Evolutionary conservation across 2,329 filamentous ascomycete genomes (phyloP).

Genomic region (Phoma sp.): DNA sequence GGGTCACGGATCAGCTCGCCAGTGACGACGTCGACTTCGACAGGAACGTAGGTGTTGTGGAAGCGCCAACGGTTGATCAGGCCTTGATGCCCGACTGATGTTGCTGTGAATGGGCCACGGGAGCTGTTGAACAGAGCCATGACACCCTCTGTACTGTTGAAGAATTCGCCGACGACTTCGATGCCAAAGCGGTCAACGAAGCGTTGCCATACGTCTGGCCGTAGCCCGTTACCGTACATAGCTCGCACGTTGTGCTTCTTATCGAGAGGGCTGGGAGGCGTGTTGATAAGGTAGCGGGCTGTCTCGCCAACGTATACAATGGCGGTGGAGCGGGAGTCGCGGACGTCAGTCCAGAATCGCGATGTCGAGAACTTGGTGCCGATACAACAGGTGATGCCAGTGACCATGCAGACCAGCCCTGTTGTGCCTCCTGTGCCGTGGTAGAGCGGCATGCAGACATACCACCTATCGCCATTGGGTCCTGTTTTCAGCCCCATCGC

Average conservation of each 20-base stretch:
- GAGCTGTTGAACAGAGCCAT: slow-evolving; percentile 67
- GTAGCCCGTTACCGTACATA: slow-evolving; percentile 71
- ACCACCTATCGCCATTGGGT: slow-evolving; percentile 66
- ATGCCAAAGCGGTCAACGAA: slow-evolving; percentile 71
- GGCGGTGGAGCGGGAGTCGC: slow-evolving; percentile 70
- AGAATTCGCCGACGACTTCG: slow-evolving; percentile 72
- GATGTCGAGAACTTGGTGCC: slow-evolving; percentile 72
- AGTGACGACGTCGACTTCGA: slow-evolving; percentile 71
- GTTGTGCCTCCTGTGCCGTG: slow-evolving; percentile 74
- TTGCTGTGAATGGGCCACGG: slow-evolving; percentile 65
- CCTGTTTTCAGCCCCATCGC: slow-evolving; percentile 48
- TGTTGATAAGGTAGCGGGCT: slow-evolving; percentile 73
- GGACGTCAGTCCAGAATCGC: slow-evolving; percentile 74
- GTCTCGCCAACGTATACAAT: slow-evolving; percentile 83
- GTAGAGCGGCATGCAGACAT: slow-evolving; percentile 79
- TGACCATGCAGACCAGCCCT: slow-evolving; percentile 62
- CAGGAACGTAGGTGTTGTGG: slow-evolving; percentile 66
- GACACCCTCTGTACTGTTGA: slow-evolving; percentile 77
- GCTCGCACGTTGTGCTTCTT: slow-evolving; percentile 63
- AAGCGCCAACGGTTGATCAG: slow-evolving; percentile 61
- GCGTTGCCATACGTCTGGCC: slow-evolving; percentile 71
- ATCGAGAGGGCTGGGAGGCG: slow-evolving; percentile 68
- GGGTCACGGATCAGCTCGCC: slow-evolving; percentile 71
- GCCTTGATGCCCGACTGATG: slow-evolving; percentile 75
- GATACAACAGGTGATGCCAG: slow-evolving; percentile 65